These are phyloP conservation scores for Pseudonitzschia delicatissima DNA, from an alignment of 108 stramenopile species.

Conservation along the genomic window DNA sequence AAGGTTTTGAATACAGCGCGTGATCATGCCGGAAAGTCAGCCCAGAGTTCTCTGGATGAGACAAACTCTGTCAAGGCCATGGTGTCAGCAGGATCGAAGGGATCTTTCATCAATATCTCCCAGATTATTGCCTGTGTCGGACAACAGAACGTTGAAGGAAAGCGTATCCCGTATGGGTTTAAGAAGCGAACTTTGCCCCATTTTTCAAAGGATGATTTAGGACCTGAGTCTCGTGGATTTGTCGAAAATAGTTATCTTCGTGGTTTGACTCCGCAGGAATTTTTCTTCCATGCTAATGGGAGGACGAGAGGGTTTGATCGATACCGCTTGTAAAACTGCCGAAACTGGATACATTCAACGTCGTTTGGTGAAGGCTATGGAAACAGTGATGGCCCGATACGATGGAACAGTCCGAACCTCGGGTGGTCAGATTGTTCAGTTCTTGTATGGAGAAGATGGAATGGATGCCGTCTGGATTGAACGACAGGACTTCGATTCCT, in stretches of 20 bases:
- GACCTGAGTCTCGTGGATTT: slow-evolving; percentile 97
- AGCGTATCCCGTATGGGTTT: slow-evolving; percentile 99
- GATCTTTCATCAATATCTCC: slow-evolving; percentile 97
- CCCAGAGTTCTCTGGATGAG: slow-evolving; percentile 89
- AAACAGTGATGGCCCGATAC: slow-evolving; percentile 96
- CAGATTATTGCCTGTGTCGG: slow-evolving; percentile 99
- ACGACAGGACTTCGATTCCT: slow-evolving; percentile 88
- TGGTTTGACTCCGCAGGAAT: slow-evolving; percentile 97
- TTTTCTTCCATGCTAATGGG: slow-evolving; percentile 99
- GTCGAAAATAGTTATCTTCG: slow-evolving; percentile 99
- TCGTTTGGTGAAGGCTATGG: slow-evolving; percentile 98
- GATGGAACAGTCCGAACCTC: slow-evolving; percentile 96
- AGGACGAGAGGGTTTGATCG: slow-evolving; percentile 97
- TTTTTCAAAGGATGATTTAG: slow-evolving; percentile 98
- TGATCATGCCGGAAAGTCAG: slow-evolving; percentile 94
- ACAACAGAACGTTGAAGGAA: slow-evolving; percentile 99
- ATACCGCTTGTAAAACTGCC: slow-evolving; percentile 99
- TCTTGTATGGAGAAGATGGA: slow-evolving; percentile 99
- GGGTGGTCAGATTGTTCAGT: slow-evolving; percentile 93
- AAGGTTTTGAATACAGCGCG: slow-evolving; percentile 95
- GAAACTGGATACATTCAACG: slow-evolving; percentile 99
- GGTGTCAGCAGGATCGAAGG: slow-evolving; percentile 97
- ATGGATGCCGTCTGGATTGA: slow-evolving; percentile 99
- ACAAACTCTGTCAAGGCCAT: slow-evolving; percentile 97
- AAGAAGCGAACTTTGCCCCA: slow-evolving; percentile 96